Conservation (phyloP, 768 basidiomycete species). For the Gyrodon lividus region DNA sequence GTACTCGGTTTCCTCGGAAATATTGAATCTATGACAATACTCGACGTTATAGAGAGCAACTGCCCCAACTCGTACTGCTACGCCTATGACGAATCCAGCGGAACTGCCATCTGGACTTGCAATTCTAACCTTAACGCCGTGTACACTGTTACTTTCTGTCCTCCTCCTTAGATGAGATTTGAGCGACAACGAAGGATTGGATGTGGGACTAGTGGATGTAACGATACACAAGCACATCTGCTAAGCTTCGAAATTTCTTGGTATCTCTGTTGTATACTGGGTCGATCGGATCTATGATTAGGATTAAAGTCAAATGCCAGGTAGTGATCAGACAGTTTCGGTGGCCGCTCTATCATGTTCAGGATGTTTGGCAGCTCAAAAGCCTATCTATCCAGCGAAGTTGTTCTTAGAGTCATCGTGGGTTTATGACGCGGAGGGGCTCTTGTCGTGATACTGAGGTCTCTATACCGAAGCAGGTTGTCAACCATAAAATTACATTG, state of each 20-base stretch:
- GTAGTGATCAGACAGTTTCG: too few species aligned
- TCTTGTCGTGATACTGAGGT: too few species aligned
- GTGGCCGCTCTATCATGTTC: too few species aligned
- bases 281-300: too few species aligned
- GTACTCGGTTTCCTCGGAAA: constrained; percentile 3
- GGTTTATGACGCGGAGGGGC: too few species aligned
- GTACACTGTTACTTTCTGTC: constrained; percentile 50
- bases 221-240: neutral
- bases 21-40: constrained; percentile 1
- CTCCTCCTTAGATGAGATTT: constrained; percentile 22
- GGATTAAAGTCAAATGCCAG: too few species aligned
- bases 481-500: too few species aligned
- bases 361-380: too few species aligned
- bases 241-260: neutral
- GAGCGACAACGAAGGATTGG: neutral
- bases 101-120: constrained; percentile 48
- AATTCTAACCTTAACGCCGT: constrained; percentile 32
- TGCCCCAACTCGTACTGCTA: constrained; percentile 51
- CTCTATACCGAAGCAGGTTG: too few species aligned
- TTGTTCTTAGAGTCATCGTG: too few species aligned
- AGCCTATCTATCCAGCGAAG: too few species aligned
- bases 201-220: neutral
- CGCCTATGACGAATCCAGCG: constrained; percentile 49
- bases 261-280: neutral
- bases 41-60: constrained; percentile 32